phyloP scores from a whole-genome alignment of 805 yeast species.

The Candida quercuum region DNA sequence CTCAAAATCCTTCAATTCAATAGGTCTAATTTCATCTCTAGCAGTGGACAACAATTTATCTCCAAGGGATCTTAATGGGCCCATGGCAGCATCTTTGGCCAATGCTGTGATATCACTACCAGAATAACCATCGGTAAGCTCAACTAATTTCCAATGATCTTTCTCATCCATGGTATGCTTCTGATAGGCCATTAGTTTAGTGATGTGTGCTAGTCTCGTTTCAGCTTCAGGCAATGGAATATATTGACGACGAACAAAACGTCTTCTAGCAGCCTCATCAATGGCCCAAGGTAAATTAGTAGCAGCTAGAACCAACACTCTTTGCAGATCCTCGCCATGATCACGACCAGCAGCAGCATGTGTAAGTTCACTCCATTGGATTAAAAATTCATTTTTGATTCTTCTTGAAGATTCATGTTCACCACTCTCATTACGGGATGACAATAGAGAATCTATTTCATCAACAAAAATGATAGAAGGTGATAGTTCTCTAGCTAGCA shows the following conservation, averaged over 20 bases:
- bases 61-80: slow-evolving; percentile 86
- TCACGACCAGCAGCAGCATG: slow-evolving; percentile 72
- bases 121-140: slow-evolving; percentile 76
- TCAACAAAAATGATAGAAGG: slow-evolving; percentile 95
- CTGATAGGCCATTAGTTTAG: slow-evolving; percentile 63
- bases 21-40: slow-evolving; percentile 73
- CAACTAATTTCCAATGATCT: slow-evolving; percentile 57
- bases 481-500: slow-evolving; percentile 76
- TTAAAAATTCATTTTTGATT: slow-evolving; percentile 86
- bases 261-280: slow-evolving; percentile 93
- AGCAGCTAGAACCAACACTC: slow-evolving; percentile 90
- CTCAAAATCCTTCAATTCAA: slow-evolving; percentile 66
- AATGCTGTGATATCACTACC: slow-evolving; percentile 91
- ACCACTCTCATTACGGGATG: slow-evolving; percentile 57
- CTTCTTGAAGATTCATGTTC: slow-evolving; percentile 87
- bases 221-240: slow-evolving; percentile 90
- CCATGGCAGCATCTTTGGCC: slow-evolving; percentile 98
- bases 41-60: slow-evolving; percentile 68
- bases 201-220: slow-evolving; percentile 69
- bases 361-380: slow-evolving; percentile 91
- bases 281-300: slow-evolving; percentile 96
- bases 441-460: slow-evolving; percentile 87
- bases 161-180: slow-evolving; percentile 59
- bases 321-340: slow-evolving; percentile 33
- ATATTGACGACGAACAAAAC: slow-evolving; percentile 88